Evolutionary conservation across 2,329 filamentous ascomycete species (phyloP).

Genomic region (Plenodomus biglobosus): DNA sequence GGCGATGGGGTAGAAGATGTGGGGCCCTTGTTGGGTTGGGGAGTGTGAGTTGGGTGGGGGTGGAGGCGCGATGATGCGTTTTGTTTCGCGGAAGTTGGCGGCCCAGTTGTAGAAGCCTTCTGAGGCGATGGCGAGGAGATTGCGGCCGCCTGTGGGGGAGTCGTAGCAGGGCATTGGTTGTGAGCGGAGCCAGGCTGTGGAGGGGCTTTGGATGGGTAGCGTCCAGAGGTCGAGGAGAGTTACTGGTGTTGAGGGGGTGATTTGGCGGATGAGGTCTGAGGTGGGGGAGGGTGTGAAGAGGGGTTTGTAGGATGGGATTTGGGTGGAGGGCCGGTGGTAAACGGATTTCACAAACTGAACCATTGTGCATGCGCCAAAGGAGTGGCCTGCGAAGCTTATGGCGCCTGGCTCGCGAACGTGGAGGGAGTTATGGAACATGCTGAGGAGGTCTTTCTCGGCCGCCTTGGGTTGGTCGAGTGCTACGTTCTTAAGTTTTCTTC

Average conservation of each 20-base stretch:
- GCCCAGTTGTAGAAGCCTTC: constrained; percentile 79
- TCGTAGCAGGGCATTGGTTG: constrained; percentile 71
- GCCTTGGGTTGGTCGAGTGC: constrained; percentile 43
- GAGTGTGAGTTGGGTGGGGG: constrained; percentile 47
- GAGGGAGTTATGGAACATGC: constrained; percentile 62
- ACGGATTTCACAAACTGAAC: constrained; percentile 78
- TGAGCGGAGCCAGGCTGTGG: constrained; percentile 66
- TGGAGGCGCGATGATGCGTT: constrained; percentile 63
- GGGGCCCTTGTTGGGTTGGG: constrained; percentile 53
- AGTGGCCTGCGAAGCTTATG: constrained; percentile 77
- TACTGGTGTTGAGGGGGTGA: constrained; percentile 66
- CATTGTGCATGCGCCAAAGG: constrained; percentile 74
- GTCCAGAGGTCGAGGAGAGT: constrained; percentile 82
- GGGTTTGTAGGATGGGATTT: constrained; percentile 53
- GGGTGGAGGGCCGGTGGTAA: constrained; percentile 63
- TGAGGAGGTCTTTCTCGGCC: constrained; percentile 50
- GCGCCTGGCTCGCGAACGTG: constrained; percentile 71
- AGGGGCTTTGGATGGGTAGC: constrained; percentile 66
- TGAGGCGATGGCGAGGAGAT: constrained; percentile 70
- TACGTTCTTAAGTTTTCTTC: constrained; percentile 50
- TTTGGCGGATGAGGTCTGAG: constrained; percentile 63
- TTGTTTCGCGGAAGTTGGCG: constrained; percentile 69
- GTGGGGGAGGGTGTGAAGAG: constrained; percentile 62
- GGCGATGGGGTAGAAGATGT: constrained; percentile 71
- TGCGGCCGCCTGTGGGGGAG: constrained; percentile 54